These are phyloP conservation scores for Hypoxylon fragiforme DNA, from an alignment of 495 filamentous ascomycete species.

Conservation along the genomic window DNA sequence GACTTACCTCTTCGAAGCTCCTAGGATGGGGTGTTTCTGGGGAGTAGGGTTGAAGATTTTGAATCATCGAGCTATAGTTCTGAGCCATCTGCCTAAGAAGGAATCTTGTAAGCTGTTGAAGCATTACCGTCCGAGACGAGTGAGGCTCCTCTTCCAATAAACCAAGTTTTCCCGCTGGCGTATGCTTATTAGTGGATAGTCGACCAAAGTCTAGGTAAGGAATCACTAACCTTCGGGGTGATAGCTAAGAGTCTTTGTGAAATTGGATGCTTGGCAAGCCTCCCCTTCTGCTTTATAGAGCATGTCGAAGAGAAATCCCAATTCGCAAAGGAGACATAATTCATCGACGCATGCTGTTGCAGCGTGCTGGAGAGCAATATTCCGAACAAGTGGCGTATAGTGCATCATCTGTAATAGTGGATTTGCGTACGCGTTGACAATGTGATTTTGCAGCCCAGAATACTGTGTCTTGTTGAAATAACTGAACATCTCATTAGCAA, in stretches of 20 bases:
- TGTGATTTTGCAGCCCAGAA: conserved; percentile 94
- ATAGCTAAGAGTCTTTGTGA: conserved; percentile 83
- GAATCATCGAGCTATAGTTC: conserved; percentile 66
- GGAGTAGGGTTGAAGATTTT: conserved; percentile 44
- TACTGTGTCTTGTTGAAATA: conserved; percentile 90
- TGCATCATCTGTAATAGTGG: conserved; percentile 88
- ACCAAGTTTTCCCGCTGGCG: conserved; percentile 64
- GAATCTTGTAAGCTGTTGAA: conserved; percentile 78
- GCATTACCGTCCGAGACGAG: conserved; percentile 68
- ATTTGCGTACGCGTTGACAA: conserved; percentile 94
- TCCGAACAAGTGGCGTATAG: conserved; percentile 85
- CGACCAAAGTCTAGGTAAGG: not conserved
- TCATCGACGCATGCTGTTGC: conserved; percentile 81
- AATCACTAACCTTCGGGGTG: conserved; percentile 62
- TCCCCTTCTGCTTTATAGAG: conserved; percentile 90
- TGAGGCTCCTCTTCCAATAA: conserved; percentile 82
- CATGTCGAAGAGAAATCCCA: conserved; percentile 98
- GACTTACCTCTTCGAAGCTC: conserved; percentile 36
- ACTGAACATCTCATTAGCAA: conserved; percentile 46
- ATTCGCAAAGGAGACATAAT: conserved; percentile 85
- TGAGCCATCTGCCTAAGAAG: conserved; percentile 71
- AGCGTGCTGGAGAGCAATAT: conserved; percentile 86
- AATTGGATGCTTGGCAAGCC: conserved; percentile 96
- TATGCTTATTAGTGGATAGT: conserved; percentile 23
- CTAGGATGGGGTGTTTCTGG: conserved; percentile 13